Base-by-base conservation (phyloP, 495 filamentous ascomycete genomes). In the Patellaria atrata region DNA sequence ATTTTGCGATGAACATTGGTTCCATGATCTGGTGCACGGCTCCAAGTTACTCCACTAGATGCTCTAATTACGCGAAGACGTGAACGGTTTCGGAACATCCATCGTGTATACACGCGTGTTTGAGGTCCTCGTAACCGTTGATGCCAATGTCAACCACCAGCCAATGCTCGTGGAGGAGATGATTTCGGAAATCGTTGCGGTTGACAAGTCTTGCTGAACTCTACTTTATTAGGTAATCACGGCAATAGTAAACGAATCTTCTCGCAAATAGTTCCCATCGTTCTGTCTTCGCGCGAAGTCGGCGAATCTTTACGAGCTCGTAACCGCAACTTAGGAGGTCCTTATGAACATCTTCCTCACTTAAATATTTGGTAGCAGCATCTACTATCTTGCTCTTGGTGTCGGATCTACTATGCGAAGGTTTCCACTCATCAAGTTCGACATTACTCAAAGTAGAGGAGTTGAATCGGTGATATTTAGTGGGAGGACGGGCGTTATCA, bases 261-360 rank as follows among this genome's bases (percentile, higher is more conserved):
- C 24, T 14, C n/a, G 33, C 38, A 40, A 23, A 42, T 21, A 19
- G 17, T 27, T 42, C 38, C 38, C 38, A 42, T 9, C 33, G 18
- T 15, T 37, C 38, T 20, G 38, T 42, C 20, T 42, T 21, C 8
- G 33, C 33, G 16, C 38, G 19, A 20, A 16, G 28, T 5, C 38
- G 35, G 12, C 38, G 38, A 8, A 26, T 34, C 18, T 27, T 27
- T 12, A 42, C 38, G 7, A 42, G 19, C 20, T 21, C 13, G 7
- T 20, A 19, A 5, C 34, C 38, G 23, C 33, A 32, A 14, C 28
- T 7, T 11, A 28, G 33, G 6, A 42, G n/a, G 7, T 14, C 27
- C 22, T 38, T 14, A 13, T 42, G 19, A 15, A 40, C 34, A 2
- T 40, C 38, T n/a, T 22, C 7, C 12, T 15, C 19, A 5, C 14